Percentiles rank a stretch among this genome's conserved stretches.
Conservation (phyloP, 2,329 filamentous ascomycete species). For the Exophiala sp. region DNA sequence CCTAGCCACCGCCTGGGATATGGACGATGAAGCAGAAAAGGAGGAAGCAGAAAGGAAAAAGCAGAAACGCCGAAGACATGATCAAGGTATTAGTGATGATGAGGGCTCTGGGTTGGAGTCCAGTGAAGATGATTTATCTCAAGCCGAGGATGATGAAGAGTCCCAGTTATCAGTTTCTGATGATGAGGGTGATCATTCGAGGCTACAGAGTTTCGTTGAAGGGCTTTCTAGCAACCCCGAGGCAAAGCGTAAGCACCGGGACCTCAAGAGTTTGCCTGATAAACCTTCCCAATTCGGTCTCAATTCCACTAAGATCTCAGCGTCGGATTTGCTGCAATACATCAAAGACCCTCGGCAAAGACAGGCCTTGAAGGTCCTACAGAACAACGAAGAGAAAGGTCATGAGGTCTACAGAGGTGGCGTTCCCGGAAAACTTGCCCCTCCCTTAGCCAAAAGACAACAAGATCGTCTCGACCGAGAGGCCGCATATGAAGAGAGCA, state of each 20-base stretch:
- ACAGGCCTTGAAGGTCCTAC: conserved; percentile 70
- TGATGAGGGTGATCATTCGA: conserved; percentile 52
- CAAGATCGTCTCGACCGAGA: conserved; percentile 77
- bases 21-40: conserved; percentile 47
- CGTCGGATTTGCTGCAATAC: conserved; percentile 68
- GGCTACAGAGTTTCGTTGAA: conserved; percentile 60
- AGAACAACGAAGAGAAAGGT: conserved; percentile 54
- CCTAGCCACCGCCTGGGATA: conserved; percentile 56
- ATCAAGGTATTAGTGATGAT: conserved; percentile 38
- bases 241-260: conserved; percentile 29
- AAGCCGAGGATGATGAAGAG: conserved; percentile 46
- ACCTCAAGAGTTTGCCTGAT: conserved; percentile 51
- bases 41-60: conserved; percentile 32
- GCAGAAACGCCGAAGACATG: conserved; percentile 32
- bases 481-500: conserved; percentile 83
- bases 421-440: conserved; percentile 64
- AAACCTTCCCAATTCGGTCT: conserved; percentile 56
- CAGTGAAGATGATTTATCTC: conserved; percentile 40
- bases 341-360: conserved; percentile 70
- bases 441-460: conserved; percentile 76
- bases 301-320: conserved; percentile 61
- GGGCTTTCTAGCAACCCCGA: conserved; percentile 13
- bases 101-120: conserved; percentile 31
- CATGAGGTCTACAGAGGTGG: conserved; percentile 50
- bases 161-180: conserved; percentile 47